Percentiles rank a stretch among this genome's conserved stretches.
phyloP scores from a whole-genome alignment of 1,139 yeast species.

The Geotrichum citri-aurantii region DNA sequence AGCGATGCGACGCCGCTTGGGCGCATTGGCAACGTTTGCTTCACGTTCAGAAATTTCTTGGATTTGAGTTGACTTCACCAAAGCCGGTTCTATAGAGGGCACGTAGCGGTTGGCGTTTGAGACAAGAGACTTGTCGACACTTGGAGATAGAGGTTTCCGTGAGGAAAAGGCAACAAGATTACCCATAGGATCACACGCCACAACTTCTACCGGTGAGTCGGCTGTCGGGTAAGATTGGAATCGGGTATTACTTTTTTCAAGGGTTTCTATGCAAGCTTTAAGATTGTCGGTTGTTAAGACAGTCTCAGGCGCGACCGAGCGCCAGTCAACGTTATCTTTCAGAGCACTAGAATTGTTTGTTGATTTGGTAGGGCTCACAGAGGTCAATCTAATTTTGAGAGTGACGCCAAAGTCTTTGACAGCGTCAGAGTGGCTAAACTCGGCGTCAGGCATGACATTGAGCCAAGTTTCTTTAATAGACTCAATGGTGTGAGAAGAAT shows the following conservation, averaged over 20 bases:
- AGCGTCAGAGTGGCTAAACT: conserved; percentile 14
- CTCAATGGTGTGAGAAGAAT: conserved; percentile 29
- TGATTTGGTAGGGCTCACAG: conserved; percentile 23
- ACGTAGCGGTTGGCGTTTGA: conserved; percentile 4
- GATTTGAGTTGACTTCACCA: not conserved
- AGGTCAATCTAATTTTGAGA: conserved; percentile 32
- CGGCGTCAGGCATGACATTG: conserved; percentile 23
- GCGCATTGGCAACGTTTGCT: conserved; percentile 6
- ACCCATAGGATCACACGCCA: conserved; percentile 58
- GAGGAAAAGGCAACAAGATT: conserved; percentile 52
- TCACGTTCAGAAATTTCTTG: not conserved
- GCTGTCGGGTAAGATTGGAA: conserved; percentile 34
- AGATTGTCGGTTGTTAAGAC: conserved; percentile 32
- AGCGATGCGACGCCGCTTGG: conserved; percentile 56
- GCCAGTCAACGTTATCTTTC: conserved; percentile 33
- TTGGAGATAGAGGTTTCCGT: conserved; percentile 32
- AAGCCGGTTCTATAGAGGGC: not conserved
- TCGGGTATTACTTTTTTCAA: conserved; percentile 1
- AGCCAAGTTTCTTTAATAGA: conserved; percentile 29
- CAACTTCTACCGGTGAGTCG: conserved; percentile 41
- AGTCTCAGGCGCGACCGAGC: conserved; percentile 33
- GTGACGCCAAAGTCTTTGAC: conserved; percentile 34
- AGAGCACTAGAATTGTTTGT: not conserved
- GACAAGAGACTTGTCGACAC: conserved; percentile 19
- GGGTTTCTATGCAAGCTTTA: conserved; percentile 17